Evolutionary conservation across 139 green algal genomes (phyloP), one percentile per base, ranked within the genome.

Genomic region (Coelastrella sp.): DNA sequence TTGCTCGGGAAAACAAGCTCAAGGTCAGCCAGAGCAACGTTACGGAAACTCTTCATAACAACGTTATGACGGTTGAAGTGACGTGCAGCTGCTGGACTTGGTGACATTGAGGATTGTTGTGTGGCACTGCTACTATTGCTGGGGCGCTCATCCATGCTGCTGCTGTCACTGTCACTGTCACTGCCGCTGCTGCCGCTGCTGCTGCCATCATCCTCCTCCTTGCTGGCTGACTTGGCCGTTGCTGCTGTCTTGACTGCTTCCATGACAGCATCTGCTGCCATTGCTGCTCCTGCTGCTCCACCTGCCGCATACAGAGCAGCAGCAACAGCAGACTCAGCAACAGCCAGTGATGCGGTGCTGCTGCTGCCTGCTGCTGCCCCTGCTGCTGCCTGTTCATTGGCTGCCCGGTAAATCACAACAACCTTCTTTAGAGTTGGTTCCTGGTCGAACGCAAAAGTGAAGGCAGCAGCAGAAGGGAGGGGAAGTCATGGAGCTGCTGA

Each of bases 21-120:
- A 34, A 81, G 50, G 32, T 81, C 74, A 37, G 74, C 74, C 74
- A 81, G 32, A 21, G 74, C 74, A 37, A 81, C 74, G 6, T 81
- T 51, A 53, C 34, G 5, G 59, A 81, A 81, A 0, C 23, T 43
- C 51, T 81, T 81, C 6, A 81, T 38, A 38, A 68, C 50, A 5
- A 81, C 15, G 51, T 81, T 81, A 38, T 40, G 11, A 37, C 50
- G 30, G 74, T 81, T 81, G 4, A 69, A 37, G 51, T 37, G 11
- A 21, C 4, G 4, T 34, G 43, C 72, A 50, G 72, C 45, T 67
- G 45, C 45, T 50, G 48, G 45, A 50, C 30, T 48, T 62, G 43
- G 34, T 41, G 19, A 13, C 27, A n/a, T 41, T 13, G 64, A 25
- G 64, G n/a, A 8, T 73, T 41, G 64, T 43, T 73, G 27, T 30